Percentiles rank a stretch among this genome's conserved stretches.
Conservation (phyloP, 805 yeast genomes). For the Wickerhamiella azymoides region DNA sequence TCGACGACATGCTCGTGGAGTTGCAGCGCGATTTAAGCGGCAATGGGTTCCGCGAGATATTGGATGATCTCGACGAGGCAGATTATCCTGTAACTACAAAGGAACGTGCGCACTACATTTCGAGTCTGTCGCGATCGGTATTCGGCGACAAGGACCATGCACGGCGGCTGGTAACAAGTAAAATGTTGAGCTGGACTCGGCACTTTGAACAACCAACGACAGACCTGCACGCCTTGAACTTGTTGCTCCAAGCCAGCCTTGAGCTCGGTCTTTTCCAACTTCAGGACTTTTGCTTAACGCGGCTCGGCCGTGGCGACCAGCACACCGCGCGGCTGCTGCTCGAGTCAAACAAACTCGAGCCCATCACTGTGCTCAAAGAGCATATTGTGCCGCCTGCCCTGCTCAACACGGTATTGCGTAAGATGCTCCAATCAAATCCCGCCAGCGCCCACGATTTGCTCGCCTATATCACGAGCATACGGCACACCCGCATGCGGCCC, state of each 20-base stretch:
- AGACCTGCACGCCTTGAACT: neutral
- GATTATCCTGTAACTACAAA: neutral
- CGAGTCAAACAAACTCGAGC: neutral
- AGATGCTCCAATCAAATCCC: neutral
- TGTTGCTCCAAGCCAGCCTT: neutral
- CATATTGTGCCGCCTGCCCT: neutral
- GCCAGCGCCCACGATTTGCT: neutral
- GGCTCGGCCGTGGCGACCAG: neutral
- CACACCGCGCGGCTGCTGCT: neutral
- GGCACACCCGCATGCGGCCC: neutral
- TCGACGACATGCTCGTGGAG: slow-evolving; percentile 5
- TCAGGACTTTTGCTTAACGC: neutral
- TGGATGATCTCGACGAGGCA: slow-evolving; percentile 3
- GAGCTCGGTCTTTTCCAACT: neutral
- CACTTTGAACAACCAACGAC: neutral
- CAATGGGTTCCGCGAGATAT: neutral
- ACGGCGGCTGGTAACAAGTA: neutral
- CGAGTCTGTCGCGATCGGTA: neutral
- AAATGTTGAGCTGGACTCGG: neutral
- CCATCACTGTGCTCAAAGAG: neutral
- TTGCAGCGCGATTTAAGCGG: neutral
- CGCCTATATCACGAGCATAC: neutral
- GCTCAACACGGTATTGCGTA: neutral
- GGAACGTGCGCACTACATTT: slow-evolving; percentile 6
- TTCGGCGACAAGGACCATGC: neutral